These are phyloP conservation scores for Globisporangium barbulae DNA, from an alignment of 352 stramenopile genomes.

Conservation along the genomic window DNA sequence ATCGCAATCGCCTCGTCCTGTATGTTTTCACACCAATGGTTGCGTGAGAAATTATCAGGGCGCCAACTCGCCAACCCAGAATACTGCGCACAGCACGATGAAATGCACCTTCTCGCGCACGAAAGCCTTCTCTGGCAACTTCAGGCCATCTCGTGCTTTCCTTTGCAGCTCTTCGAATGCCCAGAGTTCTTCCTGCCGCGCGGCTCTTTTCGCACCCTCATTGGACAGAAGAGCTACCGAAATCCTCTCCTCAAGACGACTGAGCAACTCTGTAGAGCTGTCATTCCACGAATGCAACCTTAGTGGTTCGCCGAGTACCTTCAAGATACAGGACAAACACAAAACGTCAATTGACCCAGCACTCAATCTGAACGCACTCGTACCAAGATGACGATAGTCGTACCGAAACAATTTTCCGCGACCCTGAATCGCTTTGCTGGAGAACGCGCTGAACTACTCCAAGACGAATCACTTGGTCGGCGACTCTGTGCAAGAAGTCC, in stretches of 20 bases:
- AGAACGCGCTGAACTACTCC: conserved; percentile 40
- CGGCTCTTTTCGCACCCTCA: neutral
- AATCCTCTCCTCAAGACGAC: conserved; percentile 6
- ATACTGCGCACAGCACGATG: neutral
- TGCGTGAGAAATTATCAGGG: neutral
- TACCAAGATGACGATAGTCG: neutral
- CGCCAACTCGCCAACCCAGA: neutral
- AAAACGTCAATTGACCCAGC: neutral
- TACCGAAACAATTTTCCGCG: conserved; percentile 7
- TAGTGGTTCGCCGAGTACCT: conserved; percentile 11
- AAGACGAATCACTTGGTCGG: conserved; percentile 25
- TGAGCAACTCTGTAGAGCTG: conserved; percentile 1
- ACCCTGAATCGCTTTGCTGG: conserved; percentile 14
- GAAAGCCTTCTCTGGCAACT: neutral
- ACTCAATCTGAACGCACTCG: neutral
- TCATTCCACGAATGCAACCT: neutral
- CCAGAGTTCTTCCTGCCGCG: neutral
- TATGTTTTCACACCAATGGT: neutral
- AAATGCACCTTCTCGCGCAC: neutral
- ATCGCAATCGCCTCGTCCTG: conserved; percentile 5
- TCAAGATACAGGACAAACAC: neutral
- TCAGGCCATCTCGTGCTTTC: conserved; percentile 1
- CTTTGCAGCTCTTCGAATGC: neutral
- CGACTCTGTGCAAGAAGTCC: conserved; percentile 26
- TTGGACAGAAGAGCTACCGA: neutral